phyloP scores from a whole-genome alignment of 2,329 filamentous ascomycete species.

The Xylaria sp. region DNA sequence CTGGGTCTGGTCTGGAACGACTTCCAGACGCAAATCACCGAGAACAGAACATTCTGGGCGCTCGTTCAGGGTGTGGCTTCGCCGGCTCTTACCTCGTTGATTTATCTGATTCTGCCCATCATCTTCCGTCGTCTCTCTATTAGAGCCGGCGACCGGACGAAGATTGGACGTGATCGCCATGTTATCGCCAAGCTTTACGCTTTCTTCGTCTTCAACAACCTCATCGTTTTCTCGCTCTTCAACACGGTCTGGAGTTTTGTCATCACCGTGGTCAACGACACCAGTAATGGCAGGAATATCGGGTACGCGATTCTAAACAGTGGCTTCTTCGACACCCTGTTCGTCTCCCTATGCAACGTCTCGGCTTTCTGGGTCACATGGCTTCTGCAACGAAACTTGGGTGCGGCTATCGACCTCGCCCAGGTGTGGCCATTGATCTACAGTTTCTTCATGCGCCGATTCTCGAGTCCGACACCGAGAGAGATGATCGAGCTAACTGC shows the following conservation, averaged over 20 bases:
- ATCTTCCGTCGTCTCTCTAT: constrained; percentile 86
- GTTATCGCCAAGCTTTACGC: constrained; percentile 86
- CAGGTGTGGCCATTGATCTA: constrained; percentile 81
- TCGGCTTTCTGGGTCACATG: constrained; percentile 94
- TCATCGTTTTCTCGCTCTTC: constrained; percentile 91
- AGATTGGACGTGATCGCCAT: constrained; percentile 86
- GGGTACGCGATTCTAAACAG: constrained; percentile 64
- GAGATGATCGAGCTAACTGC: constrained; percentile 90
- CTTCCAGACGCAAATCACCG: constrained; percentile 61
- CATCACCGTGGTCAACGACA: constrained; percentile 56
- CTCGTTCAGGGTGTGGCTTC: constrained; percentile 88
- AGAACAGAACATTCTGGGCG: constrained; percentile 67
- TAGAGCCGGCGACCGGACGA: constrained; percentile 80
- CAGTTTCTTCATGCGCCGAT: constrained; percentile 78
- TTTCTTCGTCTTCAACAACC: constrained; percentile 97
- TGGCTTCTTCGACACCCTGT: constrained; percentile 57
- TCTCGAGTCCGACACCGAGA: constrained; percentile 80
- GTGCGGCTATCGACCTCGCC: constrained; percentile 87
- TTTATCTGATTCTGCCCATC: constrained; percentile 83
- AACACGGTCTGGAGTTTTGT: constrained; percentile 74
- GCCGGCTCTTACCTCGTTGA: constrained; percentile 77
- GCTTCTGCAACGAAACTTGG: constrained; percentile 85
- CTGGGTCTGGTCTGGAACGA: constrained; percentile 72
- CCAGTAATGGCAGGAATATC: constrained; percentile 51
- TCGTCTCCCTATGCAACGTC: constrained; percentile 71